Evolutionary conservation across 164 flowering plant genomes (phyloP), one percentile per base, ranked within the genome.

Genomic region (Akebia trifoliata): DNA sequence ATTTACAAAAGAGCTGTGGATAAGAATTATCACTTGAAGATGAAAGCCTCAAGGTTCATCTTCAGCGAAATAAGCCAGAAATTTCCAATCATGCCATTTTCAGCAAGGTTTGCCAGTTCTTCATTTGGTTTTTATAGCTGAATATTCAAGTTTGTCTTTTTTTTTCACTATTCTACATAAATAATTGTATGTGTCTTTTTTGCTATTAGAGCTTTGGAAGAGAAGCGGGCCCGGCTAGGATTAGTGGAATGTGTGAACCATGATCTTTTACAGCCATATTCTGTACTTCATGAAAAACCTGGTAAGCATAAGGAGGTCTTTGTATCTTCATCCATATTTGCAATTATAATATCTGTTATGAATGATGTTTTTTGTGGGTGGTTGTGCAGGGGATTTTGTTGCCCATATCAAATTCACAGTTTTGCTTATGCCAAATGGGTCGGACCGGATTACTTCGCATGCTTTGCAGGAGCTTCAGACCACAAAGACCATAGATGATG

Each of bases 391-490:
- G 61, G 96, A 89, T 51, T 70, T 61, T 46, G 90, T 88, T 54
- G 96, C 96, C 0, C 98, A 88, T 58, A 81, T 88, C 69, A 91
- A 91, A 49, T 91, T 91, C 79, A 88, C 96, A 7, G 95, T 87
- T 5, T 65, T 91, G 71, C 71, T 91, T 24, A 86, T 92, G 98
- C 98, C 98, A 28, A 92, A 89, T 57, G 98, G 98, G 2, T 92
- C 96, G 8, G 98, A 92, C 56, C 63, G 92, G 46, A 69, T 92
- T 50, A 92, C 96, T 20, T 78, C 87, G 12, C 93, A 89, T 71
- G 32, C 84, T 11, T 65, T 89, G 53, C 98, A 89, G 67, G 95
- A 86, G 57, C 60, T 86, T 63, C 83, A 81, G 62, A 81, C 98
- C 4, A 79, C 93, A 5, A 89, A 85, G 65, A 65, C 80, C 2